Evolutionary conservation across 2,329 filamentous ascomycete genomes (phyloP), one percentile per base, ranked within the genome.

Genomic region (Verticillium isaacii): DNA sequence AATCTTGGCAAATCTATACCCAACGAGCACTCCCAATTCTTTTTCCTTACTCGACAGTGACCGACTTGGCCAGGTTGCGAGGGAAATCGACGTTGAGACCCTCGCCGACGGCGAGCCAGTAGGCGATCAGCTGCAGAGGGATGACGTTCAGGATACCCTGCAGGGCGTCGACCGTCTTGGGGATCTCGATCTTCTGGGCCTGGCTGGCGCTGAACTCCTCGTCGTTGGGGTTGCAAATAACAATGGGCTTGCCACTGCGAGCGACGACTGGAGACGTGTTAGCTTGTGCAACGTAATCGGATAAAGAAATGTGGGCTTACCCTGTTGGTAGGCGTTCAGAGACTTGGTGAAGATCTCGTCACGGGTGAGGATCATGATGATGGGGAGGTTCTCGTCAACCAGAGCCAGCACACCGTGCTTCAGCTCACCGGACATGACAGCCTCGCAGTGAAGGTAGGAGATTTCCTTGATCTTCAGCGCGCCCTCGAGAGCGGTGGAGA

Each of bases 391-490:
- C 85, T 99, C 95, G 72, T 99, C 95, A 63, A 99, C 95, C 66
- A 99, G 85, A 60, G 95, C 95, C 74, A 99, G 83, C 59, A 99
- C 95, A 84, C 95, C 95, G 78, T 99, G 95, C 87, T 99, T 99
- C 71, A 99, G 86, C 82, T 99, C 95, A 79, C 95, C 95, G 67
- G 95, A 98, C 95, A 99, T 99, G 83, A 99, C 95, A 70, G 95
- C 95, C 82, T 99, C 95, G 79, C 95, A 99, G 80, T 99, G 95
- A 63, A 99, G 91, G 80, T 99, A 99, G 19, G 94, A 98, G 72
- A 99, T 99, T 82, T 99, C 95, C 87, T 99, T 99, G 80, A 99
- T 99, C 85, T 99, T 99, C 69, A 99, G 85, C 58, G 95, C 95
- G 79, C 92, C 95, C 83, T 99, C 95, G 25, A 99, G 88, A 61